Percentiles rank a stretch among this genome's conserved stretches.
These are phyloP conservation scores for Solanum aculeatissimum DNA, from an alignment of 305 asterid genomes.

Conservation along the genomic window DNA sequence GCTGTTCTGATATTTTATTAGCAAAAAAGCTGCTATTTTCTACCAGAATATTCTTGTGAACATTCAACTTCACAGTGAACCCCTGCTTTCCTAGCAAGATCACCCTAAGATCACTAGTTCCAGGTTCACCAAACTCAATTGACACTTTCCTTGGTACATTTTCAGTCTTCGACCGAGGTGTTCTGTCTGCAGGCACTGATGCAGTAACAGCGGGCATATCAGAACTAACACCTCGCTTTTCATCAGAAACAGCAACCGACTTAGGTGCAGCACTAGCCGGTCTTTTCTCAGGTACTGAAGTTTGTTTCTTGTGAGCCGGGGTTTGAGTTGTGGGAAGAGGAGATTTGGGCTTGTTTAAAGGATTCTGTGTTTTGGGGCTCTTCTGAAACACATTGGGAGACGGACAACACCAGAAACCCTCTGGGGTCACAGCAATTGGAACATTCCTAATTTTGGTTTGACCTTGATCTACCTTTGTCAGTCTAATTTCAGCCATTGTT, in stretches of 20 bases:
- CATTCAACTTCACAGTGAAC: constrained; percentile 74
- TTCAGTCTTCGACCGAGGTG: constrained; percentile 39
- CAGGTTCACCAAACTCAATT: constrained; percentile 90
- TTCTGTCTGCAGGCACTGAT: constrained; percentile 29
- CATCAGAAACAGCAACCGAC: constrained; percentile 19
- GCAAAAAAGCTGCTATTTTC: constrained; percentile 65
- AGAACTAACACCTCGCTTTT: constrained; percentile 21
- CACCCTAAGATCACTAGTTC: constrained; percentile 77
- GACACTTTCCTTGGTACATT: constrained; percentile 60
- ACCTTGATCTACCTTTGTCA: constrained; percentile 56
- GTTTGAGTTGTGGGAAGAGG: constrained; percentile 18
- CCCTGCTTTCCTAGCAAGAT: constrained; percentile 77
- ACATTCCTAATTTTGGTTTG: constrained; percentile 68
- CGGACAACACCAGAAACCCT: constrained; percentile 99
- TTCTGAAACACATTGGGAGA: constrained; percentile 84
- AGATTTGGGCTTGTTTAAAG: constrained; percentile 50
- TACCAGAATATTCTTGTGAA: constrained; percentile 51
- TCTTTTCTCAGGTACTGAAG: constrained; percentile 33
- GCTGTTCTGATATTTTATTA: constrained; percentile 35
- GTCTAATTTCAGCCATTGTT: constrained; percentile 66
- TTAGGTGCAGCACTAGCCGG: constrained; percentile 19
- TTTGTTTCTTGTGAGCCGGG: constrained; percentile 34
- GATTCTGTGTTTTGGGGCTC: constrained; percentile 38
- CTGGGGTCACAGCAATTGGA: constrained; percentile 97
- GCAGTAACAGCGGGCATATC: constrained; percentile 31